Evolutionary conservation across 495 filamentous ascomycete species (phyloP), one percentile per base, ranked within the genome.

Genomic region (Bacidia rubella): DNA sequence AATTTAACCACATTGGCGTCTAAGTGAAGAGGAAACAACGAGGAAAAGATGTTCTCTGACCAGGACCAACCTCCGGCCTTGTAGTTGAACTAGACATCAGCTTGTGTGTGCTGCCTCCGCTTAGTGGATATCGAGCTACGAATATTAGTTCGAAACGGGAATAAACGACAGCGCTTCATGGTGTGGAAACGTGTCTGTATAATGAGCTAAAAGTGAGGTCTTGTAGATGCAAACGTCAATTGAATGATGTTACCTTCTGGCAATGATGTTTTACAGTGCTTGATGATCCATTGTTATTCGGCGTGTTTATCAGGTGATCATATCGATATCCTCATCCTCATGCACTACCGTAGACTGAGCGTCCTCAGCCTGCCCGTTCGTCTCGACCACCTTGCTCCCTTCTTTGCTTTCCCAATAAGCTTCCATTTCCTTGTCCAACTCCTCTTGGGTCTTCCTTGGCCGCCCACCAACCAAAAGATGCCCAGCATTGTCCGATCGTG

Each of bases 351-450:
- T 57, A n/a, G 63, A 56, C 10, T 57, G 61, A 61, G 65, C 63
- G n/a, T 59, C 59, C 52, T 62, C 60, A 11, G 62, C 60, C 17
- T 29, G 17, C 17, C 21, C 25, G 48, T 69, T 56, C 39, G 63
- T 60, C 2, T 63, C 60, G 15, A 57, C 61, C 38, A 63, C 58
- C 3, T 60, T 65, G 19, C 62, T 58, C 40, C 45, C 56, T 21
- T 66, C 69, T 19, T 67, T 62, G 23, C 64, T 63, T 32, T 76
- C 74, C 72, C 86, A 97, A 67, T 97, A 97, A 62, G 95, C 87
- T 29, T 80, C 89, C 90, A 97, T 97, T 70, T 97, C 90, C 32
- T 84, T 82, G 62, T 97, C 90, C 38, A 97, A 71, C 62, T 97
- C 85, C 59, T 93, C 86, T 47, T 88, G 85, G 4, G 90, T 95